Evolutionary conservation across 176 grass and related monocot genomes (phyloP).

Genomic region (Miscanthus lutarioriparius): DNA sequence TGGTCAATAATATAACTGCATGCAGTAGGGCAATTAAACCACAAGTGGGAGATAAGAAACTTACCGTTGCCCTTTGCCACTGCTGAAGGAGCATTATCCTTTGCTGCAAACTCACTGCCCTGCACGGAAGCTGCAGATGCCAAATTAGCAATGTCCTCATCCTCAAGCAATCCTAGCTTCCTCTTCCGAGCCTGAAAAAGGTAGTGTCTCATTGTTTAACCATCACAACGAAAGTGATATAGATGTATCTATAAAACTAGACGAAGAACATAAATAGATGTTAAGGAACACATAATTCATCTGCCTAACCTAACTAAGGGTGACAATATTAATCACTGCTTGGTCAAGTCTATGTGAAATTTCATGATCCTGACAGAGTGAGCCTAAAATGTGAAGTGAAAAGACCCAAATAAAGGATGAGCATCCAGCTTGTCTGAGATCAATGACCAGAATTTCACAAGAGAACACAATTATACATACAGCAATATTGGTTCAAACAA

Average conservation of each 20-base stretch:
- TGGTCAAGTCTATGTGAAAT: not conserved
- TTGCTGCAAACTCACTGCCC: conserved; percentile 44
- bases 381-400: not conserved
- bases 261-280: not conserved
- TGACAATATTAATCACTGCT: not conserved
- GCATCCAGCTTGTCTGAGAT: not conserved
- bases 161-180: conserved; percentile 69
- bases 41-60: not conserved
- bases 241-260: not conserved
- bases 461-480: not conserved
- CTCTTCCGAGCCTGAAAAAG: conserved; percentile 69
- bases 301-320: not conserved
- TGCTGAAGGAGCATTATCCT: conserved; percentile 33
- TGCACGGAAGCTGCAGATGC: conserved; percentile 47
- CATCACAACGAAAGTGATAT: not conserved
- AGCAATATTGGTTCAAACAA: not conserved
- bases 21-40: not conserved
- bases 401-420: not conserved
- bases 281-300: not conserved
- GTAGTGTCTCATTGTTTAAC: not conserved
- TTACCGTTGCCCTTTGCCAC: conserved; percentile 70
- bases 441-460: not conserved
- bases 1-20: not conserved
- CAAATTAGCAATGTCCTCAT: conserved; percentile 62
- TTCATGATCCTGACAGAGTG: not conserved